Percentiles rank a stretch among this genome's conserved stretches.
Evolutionary conservation across 768 basidiomycete genomes (phyloP).

Genomic region (Suillus tomentosus): DNA sequence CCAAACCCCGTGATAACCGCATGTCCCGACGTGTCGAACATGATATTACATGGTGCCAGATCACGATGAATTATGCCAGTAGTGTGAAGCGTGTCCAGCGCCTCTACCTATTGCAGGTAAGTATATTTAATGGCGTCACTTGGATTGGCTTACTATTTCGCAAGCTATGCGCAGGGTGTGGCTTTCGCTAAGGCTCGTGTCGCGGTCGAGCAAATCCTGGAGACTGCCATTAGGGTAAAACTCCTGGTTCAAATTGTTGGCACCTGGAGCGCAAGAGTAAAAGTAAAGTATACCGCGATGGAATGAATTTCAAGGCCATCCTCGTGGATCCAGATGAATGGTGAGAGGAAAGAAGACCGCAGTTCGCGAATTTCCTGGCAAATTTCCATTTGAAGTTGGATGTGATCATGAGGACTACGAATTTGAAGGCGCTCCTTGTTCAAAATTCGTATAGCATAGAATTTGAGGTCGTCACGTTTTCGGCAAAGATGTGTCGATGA

Average conservation of each 20-base stretch:
- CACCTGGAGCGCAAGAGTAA: slow-evolving; percentile 10
- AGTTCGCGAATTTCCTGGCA: slow-evolving; percentile 39
- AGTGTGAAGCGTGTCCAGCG: slow-evolving; percentile 45
- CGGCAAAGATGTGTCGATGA: slow-evolving; percentile 24
- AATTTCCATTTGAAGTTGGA: slow-evolving; percentile 35
- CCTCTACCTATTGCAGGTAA: slow-evolving; percentile 33
- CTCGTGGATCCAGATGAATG: slow-evolving; percentile 43
- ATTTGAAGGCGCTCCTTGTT: slow-evolving; percentile 16
- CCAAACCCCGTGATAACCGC: slow-evolving; percentile 47
- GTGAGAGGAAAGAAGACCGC: slow-evolving; percentile 39
- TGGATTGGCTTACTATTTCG: slow-evolving; percentile 45
- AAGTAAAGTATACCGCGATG: slow-evolving; percentile 37
- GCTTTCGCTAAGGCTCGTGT: slow-evolving; percentile 38
- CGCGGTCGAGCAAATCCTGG: slow-evolving; percentile 29
- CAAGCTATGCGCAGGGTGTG: slow-evolving; percentile 46
- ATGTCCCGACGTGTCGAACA: slow-evolving; percentile 48
- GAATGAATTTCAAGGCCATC: slow-evolving; percentile 41
- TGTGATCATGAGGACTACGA: slow-evolving; percentile 19
- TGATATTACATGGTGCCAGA: slow-evolving; percentile 46
- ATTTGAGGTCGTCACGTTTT: slow-evolving; percentile 32
- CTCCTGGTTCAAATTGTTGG: slow-evolving; percentile 31
- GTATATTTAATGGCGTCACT: not conserved
- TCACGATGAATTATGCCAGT: slow-evolving; percentile 49
- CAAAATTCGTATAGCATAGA: slow-evolving; percentile 35
- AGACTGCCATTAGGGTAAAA: slow-evolving; percentile 36